Evolutionary conservation across 805 yeast genomes (phyloP).

Genomic region (Wickerhamiella musiphila): DNA sequence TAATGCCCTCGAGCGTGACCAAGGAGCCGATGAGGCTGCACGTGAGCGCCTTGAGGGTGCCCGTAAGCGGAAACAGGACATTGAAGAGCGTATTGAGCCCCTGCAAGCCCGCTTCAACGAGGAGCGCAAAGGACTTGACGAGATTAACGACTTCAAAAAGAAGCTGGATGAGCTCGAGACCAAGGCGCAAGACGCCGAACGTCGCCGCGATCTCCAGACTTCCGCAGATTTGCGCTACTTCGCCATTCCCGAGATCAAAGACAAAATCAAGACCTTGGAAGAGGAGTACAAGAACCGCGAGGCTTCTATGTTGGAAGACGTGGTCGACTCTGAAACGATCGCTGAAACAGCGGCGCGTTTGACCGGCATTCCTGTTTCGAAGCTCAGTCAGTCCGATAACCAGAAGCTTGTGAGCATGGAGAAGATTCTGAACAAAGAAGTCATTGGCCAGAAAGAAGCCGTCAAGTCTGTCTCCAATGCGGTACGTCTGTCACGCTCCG

Average conservation of each 20-base stretch:
- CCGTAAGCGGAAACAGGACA: conserved; percentile 55
- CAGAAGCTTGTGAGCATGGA: conserved; percentile 91
- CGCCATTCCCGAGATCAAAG: conserved; percentile 85
- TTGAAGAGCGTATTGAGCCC: conserved; percentile 75
- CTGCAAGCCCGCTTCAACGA: conserved; percentile 67
- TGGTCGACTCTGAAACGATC: conserved; percentile 79
- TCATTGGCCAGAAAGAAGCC: conserved; percentile 92
- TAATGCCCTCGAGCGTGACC: conserved; percentile 90
- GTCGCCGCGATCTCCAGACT: conserved; percentile 85
- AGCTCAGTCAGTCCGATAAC: conserved; percentile 90
- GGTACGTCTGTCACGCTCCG: conserved; percentile 81
- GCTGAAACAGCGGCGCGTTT: conserved; percentile 95
- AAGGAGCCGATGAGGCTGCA: conserved; percentile 65
- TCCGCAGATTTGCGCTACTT: conserved; percentile 94
- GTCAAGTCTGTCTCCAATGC: conserved; percentile 94
- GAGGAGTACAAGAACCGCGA: conserved; percentile 50
- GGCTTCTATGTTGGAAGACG: conserved; percentile 63
- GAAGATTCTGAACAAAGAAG: conserved; percentile 57
- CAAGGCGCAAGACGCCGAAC: conserved; percentile 91
- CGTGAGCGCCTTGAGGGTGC: conserved; percentile 71
- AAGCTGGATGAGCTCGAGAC: conserved; percentile 81
- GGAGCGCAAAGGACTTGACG: conserved; percentile 84
- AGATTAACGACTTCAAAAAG: conserved; percentile 73
- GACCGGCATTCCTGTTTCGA: conserved; percentile 92
- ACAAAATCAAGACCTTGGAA: conserved; percentile 61